Percentiles rank a stretch among this genome's conserved stretches.
Conservation (phyloP, 192 early-diverging fungal genomes). For the Entomortierella lignicola region DNA sequence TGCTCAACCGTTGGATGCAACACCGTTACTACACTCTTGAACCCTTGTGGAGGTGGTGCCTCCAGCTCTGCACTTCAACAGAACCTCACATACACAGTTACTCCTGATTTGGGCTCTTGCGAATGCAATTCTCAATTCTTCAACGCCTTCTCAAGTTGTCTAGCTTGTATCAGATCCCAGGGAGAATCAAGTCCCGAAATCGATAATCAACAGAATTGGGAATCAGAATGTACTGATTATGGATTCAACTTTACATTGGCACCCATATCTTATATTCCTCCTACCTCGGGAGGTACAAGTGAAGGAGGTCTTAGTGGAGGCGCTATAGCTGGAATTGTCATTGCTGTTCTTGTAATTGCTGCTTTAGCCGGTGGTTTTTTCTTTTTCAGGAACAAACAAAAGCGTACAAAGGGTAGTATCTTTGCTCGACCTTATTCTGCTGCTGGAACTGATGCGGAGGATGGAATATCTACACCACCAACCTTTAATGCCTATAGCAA, state of each 20-base stretch:
- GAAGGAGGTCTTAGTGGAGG: conserved; percentile 12
- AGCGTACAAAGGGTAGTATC: conserved; percentile 30
- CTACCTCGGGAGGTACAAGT: conserved; percentile 4
- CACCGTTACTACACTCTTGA: conserved; percentile 15
- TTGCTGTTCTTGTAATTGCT: conserved; percentile 11
- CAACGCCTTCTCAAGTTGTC: conserved; percentile 32
- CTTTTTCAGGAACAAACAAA: conserved; percentile 14
- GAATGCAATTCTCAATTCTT: conserved; percentile 46
- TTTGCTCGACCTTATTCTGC: conserved; percentile 43
- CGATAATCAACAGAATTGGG: conserved; percentile 36
- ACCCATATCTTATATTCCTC: conserved; percentile 23
- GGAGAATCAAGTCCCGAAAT: conserved; percentile 23
- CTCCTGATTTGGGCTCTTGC: conserved; percentile 36
- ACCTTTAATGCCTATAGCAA: conserved; percentile 30
- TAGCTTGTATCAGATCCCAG: conserved; percentile 34
- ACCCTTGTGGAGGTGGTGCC: conserved; percentile 45
- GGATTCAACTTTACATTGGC: conserved; percentile 43
- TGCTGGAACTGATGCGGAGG: conserved; percentile 7
- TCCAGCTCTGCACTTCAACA: conserved; percentile 34
- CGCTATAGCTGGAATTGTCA: conserved; percentile 27
- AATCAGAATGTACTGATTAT: conserved; percentile 16
- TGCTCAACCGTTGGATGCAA: conserved; percentile 20
- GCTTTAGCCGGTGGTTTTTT: conserved; percentile 10
- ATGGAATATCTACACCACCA: conserved; percentile 10
- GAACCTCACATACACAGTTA: conserved; percentile 30